Base-by-base conservation (phyloP, 139 green algal genomes). In the Mesostigma viride region DNA sequence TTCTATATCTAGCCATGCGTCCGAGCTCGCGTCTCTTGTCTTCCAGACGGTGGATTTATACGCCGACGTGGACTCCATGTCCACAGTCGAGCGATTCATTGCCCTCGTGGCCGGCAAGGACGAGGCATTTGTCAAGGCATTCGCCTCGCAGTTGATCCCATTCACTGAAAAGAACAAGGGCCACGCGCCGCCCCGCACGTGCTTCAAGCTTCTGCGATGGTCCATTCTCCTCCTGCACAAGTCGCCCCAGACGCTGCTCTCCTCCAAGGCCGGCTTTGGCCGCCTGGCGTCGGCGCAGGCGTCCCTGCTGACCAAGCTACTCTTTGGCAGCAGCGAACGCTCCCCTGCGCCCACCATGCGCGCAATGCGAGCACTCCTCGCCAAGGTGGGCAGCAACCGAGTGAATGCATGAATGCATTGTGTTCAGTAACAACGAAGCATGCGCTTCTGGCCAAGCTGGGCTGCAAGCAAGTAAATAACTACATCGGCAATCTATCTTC, bases 131-230 rank as follows among this genome's bases (percentile, higher is more conserved):
- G 64, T 65, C 45, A 76, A 76, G 69, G 26, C 64, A 14, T 76
- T 76, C 35, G 61, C 34, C 8, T 40, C 57, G 68, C 17, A 8
- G 30, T 64, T 76, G 2, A 31, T 76, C 6, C 69, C 74, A 31
- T 31, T 27, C 33, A 28, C n/a, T 31, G 35, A 24, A 22, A 76
- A 72, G 63, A 22, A 32, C 31, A 24, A 47, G 2, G 70, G 59
- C 0, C 20, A n/a, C n/a, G 22, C 34, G 32, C 30, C 28, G n/a
- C 26, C 31, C 11, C 30, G 20, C 22, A 34, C 31, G 20, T 30
- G 64, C 30, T 51, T 67, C 34, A 72, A 74, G 69, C 64, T 76
- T 17, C 69, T 76, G 6, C 33, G 40, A 17, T 76, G 69, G 69
- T 59, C 31, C 6, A 67, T 30, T 4, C 31, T 72, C 31, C 27